Evolutionary conservation across 2,329 filamentous ascomycete species (phyloP).

Genomic region (Aureobasidium melanogenum): DNA sequence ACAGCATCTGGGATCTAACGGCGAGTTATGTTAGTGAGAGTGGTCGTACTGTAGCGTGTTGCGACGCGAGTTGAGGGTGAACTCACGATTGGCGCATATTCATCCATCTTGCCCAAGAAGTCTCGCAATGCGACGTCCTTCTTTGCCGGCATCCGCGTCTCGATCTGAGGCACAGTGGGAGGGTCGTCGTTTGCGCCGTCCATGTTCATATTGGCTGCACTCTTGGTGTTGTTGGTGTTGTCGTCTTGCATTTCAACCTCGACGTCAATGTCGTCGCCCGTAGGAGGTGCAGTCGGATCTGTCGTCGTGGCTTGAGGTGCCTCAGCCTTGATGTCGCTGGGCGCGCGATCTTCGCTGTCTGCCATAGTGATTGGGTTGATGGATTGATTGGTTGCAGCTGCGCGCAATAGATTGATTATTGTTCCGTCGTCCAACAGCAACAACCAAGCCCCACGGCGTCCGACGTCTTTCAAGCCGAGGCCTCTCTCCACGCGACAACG

Average conservation of each 20-base stretch:
- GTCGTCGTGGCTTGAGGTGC: neutral
- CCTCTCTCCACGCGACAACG: neutral
- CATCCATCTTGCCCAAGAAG: conserved; percentile 93
- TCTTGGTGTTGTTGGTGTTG: neutral
- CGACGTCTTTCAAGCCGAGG: neutral
- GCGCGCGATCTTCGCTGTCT: neutral
- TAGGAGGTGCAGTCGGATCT: neutral
- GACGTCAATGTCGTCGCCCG: conserved; percentile 5
- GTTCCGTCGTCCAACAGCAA: neutral
- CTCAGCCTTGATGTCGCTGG: neutral
- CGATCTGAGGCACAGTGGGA: conserved; percentile 31
- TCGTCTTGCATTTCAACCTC: conserved; percentile 1
- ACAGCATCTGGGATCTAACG: conserved; percentile 92
- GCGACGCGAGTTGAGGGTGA: neutral
- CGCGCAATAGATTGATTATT: conserved; percentile 3
- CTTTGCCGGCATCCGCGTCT: conserved; percentile 62
- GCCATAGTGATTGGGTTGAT: conserved; percentile 10
- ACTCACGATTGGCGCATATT: conserved; percentile 90
- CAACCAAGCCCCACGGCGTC: neutral
- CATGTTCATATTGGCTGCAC: neutral
- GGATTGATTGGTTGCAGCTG: conserved; percentile 4
- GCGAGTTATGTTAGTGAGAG: neutral
- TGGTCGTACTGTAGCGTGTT: neutral
- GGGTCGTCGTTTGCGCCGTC: conserved; percentile 30
- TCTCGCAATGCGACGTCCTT: conserved; percentile 91